Evolutionary conservation across 2,329 filamentous ascomycete species (phyloP).

Genomic region (Lasiodiplodia theobromae): DNA sequence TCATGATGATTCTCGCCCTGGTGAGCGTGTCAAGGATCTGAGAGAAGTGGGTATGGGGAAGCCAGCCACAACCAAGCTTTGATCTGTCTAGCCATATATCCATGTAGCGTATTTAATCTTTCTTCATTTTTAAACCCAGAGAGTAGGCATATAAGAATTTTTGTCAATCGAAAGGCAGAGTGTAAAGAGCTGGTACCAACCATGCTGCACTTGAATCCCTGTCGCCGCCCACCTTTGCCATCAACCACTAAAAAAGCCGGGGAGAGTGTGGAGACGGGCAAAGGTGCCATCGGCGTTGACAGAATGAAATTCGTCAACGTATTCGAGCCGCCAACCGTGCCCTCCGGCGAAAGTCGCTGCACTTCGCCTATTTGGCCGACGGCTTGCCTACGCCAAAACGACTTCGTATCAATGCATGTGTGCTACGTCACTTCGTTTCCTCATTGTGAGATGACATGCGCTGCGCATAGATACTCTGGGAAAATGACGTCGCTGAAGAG

Average conservation of each 20-base stretch:
- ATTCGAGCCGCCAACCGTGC: background rate
- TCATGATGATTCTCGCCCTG: constrained; percentile 31
- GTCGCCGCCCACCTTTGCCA: background rate
- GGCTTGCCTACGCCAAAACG: background rate
- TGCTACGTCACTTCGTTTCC: too few species aligned
- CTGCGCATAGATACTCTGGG: too few species aligned
- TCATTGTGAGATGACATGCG: too few species aligned
- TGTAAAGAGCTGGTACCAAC: background rate
- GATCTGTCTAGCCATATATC: background rate
- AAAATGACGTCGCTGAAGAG: too few species aligned
- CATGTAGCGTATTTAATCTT: background rate
- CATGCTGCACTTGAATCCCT: background rate
- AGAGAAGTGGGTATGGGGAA: constrained; percentile 32
- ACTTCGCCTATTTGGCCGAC: background rate
- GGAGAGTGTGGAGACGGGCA: background rate
- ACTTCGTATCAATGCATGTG: too few species aligned
- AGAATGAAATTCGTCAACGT: constrained; percentile 1
- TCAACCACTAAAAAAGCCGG: background rate
- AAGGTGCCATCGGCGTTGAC: background rate
- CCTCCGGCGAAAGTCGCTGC: background rate
- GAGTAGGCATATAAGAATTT: background rate
- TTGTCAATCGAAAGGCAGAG: too few species aligned
- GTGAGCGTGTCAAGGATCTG: constrained; percentile 33
- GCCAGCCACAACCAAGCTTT: background rate
- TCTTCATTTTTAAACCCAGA: background rate